Base-by-base conservation (phyloP, 1,284 basidiomycete species). In the Lentinus polychrous region DNA sequence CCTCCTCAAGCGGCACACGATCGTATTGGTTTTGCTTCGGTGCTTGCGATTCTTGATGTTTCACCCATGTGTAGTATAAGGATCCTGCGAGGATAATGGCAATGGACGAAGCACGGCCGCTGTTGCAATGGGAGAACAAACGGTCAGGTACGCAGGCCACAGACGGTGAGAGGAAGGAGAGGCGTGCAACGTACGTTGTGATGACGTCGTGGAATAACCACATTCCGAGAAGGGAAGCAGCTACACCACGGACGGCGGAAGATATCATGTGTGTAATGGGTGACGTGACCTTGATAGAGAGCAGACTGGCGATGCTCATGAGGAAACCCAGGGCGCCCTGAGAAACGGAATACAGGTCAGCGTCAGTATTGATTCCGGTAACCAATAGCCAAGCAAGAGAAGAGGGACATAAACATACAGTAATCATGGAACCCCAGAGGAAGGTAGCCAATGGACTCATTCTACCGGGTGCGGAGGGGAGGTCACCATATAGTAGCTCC, bases 261-360 rank as follows among this genome's bases (percentile, higher is more conserved):
- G 88, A 91, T 27, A 93, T 73, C 91, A 94, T 94, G 65, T 94
- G 91, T 1, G 91, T 92, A 62, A 93, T 90, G 12, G 91, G 91
- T 1, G 90, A 93, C 2, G 91, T 94, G 51, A 94, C 84, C 65
- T 94, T 91, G 72, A 94, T 93, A 23, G 86, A 90, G 40, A 94
- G 75, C 49, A 91, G 68, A 53, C 87, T 88, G n/a, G 91, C 91
- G 50, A 94, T 80, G 68, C 86, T 88, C 80, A 94, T 92, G 57
- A 91, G 69, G 73, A 94, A 94, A 8, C 91, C 91, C 51, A 94
- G 69, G 14, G 76, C 68, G 34, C 90, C 91, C 89, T 91, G 52
- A 27, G 27, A 27, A 4, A 27, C 8, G 34, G 22, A n/a, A n/a
- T n/a, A n/a, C 15, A 11, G 12, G 8, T 8, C 2, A 32, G 10